A percentile compares a stretch with the other conserved stretches of the same genome.
phyloP scores from a whole-genome alignment of 768 basidiomycete genomes.

The Tulasnella sp. region DNA sequence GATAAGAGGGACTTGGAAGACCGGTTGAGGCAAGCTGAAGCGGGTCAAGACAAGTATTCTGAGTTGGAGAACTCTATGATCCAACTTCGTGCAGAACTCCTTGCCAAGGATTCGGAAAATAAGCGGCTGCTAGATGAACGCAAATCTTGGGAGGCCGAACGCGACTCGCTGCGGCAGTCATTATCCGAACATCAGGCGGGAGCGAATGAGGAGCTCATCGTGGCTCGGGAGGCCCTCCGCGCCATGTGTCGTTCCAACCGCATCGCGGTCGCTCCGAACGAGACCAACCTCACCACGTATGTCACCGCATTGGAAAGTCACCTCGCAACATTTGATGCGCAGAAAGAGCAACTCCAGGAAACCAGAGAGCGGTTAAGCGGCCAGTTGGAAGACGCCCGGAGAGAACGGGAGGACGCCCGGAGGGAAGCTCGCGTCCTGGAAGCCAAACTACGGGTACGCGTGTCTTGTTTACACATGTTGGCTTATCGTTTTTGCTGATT shows the following conservation, averaged over 20 bases:
- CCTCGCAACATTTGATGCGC: constrained; percentile 37
- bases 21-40: constrained; percentile 27
- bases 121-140: constrained; percentile 11
- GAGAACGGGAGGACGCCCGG: constrained; percentile 40
- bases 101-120: constrained; percentile 11
- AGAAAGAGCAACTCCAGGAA: constrained; percentile 39
- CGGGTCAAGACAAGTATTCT: constrained; percentile 22
- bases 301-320: constrained; percentile 40
- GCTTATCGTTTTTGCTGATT: not conserved
- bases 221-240: constrained; percentile 37
- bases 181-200: constrained; percentile 21
- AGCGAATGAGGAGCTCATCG: constrained; percentile 38
- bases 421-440: constrained; percentile 33
- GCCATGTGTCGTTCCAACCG: constrained; percentile 43
- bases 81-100: constrained; percentile 6
- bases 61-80: constrained; percentile 23
- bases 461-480: not conserved
- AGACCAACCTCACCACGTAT: constrained; percentile 28
- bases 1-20: constrained; percentile 34
- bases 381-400: constrained; percentile 43
- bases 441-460: constrained; percentile 30
- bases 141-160: constrained; percentile 39
- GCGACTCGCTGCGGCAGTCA: constrained; percentile 37
- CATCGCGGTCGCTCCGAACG: not conserved
- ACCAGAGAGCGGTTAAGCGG: constrained; percentile 36